These are phyloP conservation scores for Yamadazyma laniorum DNA, from an alignment of 805 yeast species.

Conservation along the genomic window DNA sequence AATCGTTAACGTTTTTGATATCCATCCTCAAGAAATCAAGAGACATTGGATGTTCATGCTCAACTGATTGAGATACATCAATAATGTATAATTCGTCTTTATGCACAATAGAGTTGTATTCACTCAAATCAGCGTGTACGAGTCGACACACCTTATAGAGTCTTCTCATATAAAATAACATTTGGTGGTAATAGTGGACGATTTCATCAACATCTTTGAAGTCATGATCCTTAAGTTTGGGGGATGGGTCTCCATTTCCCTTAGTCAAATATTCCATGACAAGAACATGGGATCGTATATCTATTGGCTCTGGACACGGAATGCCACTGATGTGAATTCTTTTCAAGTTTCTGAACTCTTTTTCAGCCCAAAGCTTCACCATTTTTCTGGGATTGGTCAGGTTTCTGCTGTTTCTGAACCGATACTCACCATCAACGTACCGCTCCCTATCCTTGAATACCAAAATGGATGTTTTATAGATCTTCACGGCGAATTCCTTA, in stretches of 20 bases:
- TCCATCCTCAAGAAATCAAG: slow-evolving; percentile 96
- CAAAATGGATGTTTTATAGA: slow-evolving; percentile 91
- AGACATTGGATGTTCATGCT: slow-evolving; percentile 97
- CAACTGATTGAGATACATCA: slow-evolving; percentile 97
- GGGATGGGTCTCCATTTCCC: slow-evolving; percentile 88
- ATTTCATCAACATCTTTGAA: slow-evolving; percentile 67
- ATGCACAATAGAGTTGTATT: slow-evolving; percentile 89
- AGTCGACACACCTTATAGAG: slow-evolving; percentile 85
- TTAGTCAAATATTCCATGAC: slow-evolving; percentile 87
- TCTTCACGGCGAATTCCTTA: slow-evolving; percentile 81
- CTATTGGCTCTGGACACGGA: slow-evolving; percentile 92
- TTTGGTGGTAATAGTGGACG: slow-evolving; percentile 66
- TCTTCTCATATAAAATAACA: slow-evolving; percentile 81
- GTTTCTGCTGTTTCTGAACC: slow-evolving; percentile 81
- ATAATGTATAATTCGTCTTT: slow-evolving; percentile 75
- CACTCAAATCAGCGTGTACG: slow-evolving; percentile 96
- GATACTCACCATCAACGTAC: slow-evolving; percentile 92
- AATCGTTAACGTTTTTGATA: slow-evolving; percentile 90
- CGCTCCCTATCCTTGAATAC: slow-evolving; percentile 97
- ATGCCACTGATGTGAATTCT: slow-evolving; percentile 75
- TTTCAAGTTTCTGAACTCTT: slow-evolving; percentile 90
- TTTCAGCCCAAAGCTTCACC: slow-evolving; percentile 99
- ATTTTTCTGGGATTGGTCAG: slow-evolving; percentile 94
- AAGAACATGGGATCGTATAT: slow-evolving; percentile 82
- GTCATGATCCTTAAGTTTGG: slow-evolving; percentile 81